Percentiles rank a stretch among this genome's conserved stretches.
Evolutionary conservation across 2,329 filamentous ascomycete genomes (phyloP).

Genomic region (Diaporthe vexans): DNA sequence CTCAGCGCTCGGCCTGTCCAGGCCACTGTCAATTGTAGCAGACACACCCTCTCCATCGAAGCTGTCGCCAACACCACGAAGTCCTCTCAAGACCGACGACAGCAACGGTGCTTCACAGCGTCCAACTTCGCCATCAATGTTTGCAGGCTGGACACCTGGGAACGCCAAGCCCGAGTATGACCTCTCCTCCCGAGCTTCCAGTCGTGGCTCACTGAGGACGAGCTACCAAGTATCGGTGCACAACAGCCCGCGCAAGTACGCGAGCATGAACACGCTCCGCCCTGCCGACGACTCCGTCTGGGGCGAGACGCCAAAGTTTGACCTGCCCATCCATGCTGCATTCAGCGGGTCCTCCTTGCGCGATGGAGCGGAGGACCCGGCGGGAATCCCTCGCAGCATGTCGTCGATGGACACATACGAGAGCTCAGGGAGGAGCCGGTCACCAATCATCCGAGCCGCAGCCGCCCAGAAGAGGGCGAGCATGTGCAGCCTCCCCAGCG

Average conservation of each 20-base stretch:
- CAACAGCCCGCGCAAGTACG: constrained; percentile 49
- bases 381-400: constrained; percentile 46
- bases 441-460: constrained; percentile 40
- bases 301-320: constrained; percentile 21
- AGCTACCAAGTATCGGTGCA: constrained; percentile 38
- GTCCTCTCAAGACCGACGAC: constrained; percentile 32
- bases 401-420: constrained; percentile 52
- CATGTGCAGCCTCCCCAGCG: constrained; percentile 43
- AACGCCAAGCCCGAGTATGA: constrained; percentile 28
- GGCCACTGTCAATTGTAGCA: constrained; percentile 67
- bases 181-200: constrained; percentile 20
- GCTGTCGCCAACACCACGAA: constrained; percentile 37
- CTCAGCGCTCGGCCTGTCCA: constrained; percentile 61
- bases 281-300: constrained; percentile 41
- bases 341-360: not conserved
- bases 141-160: constrained; percentile 42
- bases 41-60: constrained; percentile 64
- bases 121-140: constrained; percentile 45
- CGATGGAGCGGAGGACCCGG: constrained; percentile 2
- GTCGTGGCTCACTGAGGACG: constrained; percentile 28
- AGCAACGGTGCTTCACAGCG: constrained; percentile 32
- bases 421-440: constrained; percentile 42
- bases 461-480: constrained; percentile 43
- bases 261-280: constrained; percentile 51
- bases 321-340: constrained; percentile 13